These are phyloP conservation scores for Ormosia semicastrata DNA, from an alignment of 306 rosid species.

Conservation along the genomic window DNA sequence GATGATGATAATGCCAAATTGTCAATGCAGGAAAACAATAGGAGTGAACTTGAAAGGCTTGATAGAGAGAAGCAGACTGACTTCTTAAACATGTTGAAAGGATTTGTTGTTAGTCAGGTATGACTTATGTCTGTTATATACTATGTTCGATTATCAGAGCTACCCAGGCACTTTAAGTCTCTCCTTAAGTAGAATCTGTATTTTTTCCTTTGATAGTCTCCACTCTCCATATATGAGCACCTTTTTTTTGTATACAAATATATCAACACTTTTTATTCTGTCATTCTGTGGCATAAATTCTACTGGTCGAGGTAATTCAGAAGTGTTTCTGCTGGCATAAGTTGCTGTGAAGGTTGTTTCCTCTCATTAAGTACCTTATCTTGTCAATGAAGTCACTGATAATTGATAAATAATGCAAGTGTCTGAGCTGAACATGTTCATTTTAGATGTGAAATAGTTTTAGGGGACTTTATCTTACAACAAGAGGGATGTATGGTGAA, in stretches of 20 bases:
- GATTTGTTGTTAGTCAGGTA: conserved; percentile 93
- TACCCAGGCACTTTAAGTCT: background rate
- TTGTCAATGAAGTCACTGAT: background rate
- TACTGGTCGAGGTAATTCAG: background rate
- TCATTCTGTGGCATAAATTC: background rate
- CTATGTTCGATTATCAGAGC: background rate
- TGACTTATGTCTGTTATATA: background rate
- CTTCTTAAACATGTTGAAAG: conserved; percentile 86
- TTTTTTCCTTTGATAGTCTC: conserved; percentile 12
- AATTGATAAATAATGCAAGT: background rate
- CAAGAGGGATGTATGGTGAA: background rate
- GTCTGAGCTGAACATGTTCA: background rate
- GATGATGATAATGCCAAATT: conserved; percentile 17
- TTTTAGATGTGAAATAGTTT: background rate
- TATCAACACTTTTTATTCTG: background rate
- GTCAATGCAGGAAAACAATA: conserved; percentile 77
- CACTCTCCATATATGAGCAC: background rate
- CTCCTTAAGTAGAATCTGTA: background rate
- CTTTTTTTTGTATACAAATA: background rate
- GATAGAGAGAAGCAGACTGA: conserved; percentile 77
- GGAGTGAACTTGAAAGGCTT: conserved; percentile 87
- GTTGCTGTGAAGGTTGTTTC: background rate
- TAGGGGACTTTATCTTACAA: background rate
- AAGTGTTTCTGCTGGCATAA: background rate
- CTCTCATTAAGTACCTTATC: background rate